A percentile compares a stretch with the other conserved stretches of the same genome.
phyloP scores from a whole-genome alignment of 345 rosid species.

The Viola odorata region DNA sequence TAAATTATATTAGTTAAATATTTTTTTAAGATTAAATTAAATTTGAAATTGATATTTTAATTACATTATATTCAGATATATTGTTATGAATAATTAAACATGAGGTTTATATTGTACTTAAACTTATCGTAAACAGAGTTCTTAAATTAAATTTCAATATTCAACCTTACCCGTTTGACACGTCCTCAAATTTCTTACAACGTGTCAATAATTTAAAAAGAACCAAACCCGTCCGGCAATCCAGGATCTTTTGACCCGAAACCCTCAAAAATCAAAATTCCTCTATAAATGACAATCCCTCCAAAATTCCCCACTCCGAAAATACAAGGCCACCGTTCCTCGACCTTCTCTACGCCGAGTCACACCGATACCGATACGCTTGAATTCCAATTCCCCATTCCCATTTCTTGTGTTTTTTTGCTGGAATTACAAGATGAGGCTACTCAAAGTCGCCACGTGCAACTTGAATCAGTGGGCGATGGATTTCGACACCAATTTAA shows the following conservation, averaged over 20 bases:
- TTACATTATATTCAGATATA: too few species aligned
- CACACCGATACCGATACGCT: neutral
- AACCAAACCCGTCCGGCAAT: neutral
- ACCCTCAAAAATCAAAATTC: neutral
- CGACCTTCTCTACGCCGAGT: neutral
- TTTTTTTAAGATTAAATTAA: too few species aligned
- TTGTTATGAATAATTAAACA: too few species aligned
- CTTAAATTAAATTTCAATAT: too few species aligned
- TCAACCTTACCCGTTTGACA: too few species aligned
- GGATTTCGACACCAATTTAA: slow-evolving; percentile 78
- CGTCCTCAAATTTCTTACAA: too few species aligned
- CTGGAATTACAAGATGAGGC: slow-evolving; percentile 46
- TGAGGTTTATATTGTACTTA: too few species aligned
- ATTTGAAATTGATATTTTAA: too few species aligned
- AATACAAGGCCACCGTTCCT: neutral
- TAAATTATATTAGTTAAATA: too few species aligned
- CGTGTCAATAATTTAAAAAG: too few species aligned
- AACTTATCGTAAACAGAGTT: too few species aligned
- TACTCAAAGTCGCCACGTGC: slow-evolving; percentile 77
- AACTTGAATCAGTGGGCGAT: slow-evolving; percentile 95
- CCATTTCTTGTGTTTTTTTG: neutral
- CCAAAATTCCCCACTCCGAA: neutral
- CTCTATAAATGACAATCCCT: neutral
- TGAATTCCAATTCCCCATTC: neutral
- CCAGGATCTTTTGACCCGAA: neutral